Base-by-base conservation (phyloP, 2,329 filamentous ascomycete genomes). In the Botrytis tulipae region DNA sequence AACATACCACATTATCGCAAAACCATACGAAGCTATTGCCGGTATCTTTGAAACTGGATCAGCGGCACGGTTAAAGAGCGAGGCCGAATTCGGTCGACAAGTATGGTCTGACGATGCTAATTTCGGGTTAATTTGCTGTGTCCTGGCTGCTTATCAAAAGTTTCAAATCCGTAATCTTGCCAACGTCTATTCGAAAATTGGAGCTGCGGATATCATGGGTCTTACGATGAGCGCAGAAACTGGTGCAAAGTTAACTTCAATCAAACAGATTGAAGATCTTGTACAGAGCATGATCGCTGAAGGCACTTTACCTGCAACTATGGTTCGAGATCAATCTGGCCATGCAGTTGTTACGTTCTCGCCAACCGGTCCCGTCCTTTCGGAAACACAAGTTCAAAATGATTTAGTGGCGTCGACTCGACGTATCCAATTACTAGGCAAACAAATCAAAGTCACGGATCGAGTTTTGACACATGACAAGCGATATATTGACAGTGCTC, bases 31-130 rank as follows among this genome's bases (percentile, higher is more conserved):
- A 65, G 86, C 87, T 14, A 82, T 98, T 20, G 92, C 89, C 0
- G 85, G 87, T 14, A 86, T 91, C 10, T 98, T 97, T 80, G 86
- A 89, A 74, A 85, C 85, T 29, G 84, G 86, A 22, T 83, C 88
- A 73, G 87, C 89, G 14, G 83, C 84, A 14, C 87, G 87, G 74
- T 85, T 97, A 46, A 87, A 87, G 78, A 84, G 86, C 5, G 92
- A 94, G 78, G 86, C 90, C 25, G 87, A 91, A 48, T 84, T 85
- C 22, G 89, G 90, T 51, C 80, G 84, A 62, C 81, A 84, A 25
- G 82, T 89, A 32, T 97, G 93, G 91, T 82, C 83, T 54, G 86
- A 88, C 77, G 94, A 98, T 78, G 88, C 89, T 65, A 98, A 97
- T 79, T 82, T 84, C 6, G 88, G 90, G 5, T 87, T 98, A 22